Conservation (phyloP, 495 filamentous ascomycete genomes). For the Halenospora varia region DNA sequence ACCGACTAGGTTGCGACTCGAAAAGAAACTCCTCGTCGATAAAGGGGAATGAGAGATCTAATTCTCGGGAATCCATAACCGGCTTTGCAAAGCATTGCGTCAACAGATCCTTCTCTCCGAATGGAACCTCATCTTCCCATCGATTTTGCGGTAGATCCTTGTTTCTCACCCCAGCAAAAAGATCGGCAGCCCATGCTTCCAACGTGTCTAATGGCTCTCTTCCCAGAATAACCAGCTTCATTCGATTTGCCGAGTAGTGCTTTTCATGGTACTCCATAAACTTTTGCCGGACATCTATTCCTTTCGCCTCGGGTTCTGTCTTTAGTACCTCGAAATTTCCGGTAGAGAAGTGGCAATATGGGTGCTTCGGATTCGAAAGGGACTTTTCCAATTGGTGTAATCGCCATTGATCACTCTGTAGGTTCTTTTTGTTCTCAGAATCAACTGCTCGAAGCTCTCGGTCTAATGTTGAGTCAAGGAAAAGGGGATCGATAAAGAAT, state of each 20-base stretch:
- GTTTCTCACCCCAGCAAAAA: constrained; percentile 81
- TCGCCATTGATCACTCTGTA: constrained; percentile 93
- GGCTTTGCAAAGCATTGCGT: constrained; percentile 91
- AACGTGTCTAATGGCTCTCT: constrained; percentile 84
- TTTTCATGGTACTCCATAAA: constrained; percentile 88
- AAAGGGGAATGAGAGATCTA: constrained; percentile 87
- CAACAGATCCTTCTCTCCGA: constrained; percentile 60
- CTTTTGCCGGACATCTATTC: constrained; percentile 84
- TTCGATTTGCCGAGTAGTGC: constrained; percentile 75
- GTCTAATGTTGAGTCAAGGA: constrained; percentile 84
- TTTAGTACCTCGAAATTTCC: constrained; percentile 89
- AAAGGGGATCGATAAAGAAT: constrained; percentile 93
- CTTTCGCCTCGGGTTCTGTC: constrained; percentile 73
- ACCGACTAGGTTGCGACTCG: constrained; percentile 81
- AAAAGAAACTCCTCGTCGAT: constrained; percentile 82
- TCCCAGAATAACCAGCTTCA: constrained; percentile 92
- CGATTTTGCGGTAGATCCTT: constrained; percentile 77
- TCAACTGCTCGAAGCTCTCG: constrained; percentile 91
- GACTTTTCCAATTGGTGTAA: constrained; percentile 89
- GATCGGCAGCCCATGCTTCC: constrained; percentile 81
- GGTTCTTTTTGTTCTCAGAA: constrained; percentile 99
- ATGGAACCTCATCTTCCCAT: constrained; percentile 73
- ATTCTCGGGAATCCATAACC: constrained; percentile 83
- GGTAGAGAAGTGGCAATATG: constrained; percentile 95
- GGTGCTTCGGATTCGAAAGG: constrained; percentile 83